Evolutionary conservation across 768 basidiomycete species (phyloP).

Genomic region (Amanita molliuscula): DNA sequence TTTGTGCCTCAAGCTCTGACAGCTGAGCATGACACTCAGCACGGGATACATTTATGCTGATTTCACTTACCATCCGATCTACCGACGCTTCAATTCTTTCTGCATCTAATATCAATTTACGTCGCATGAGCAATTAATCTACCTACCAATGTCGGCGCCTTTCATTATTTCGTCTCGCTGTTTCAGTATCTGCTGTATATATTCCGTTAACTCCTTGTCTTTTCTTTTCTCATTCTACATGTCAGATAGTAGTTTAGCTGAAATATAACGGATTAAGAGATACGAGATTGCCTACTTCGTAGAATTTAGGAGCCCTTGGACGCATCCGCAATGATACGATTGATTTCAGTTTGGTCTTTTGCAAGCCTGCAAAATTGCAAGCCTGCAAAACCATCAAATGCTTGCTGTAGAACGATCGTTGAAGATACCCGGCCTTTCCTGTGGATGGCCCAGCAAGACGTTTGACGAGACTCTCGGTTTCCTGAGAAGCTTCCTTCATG

Average conservation of each 20-base stretch:
- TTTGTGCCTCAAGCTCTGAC: constrained; percentile 55
- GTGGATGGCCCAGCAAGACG: constrained; percentile 85
- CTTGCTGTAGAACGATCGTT: constrained; percentile 1
- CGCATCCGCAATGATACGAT: constrained; percentile 80
- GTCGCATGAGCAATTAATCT: constrained; percentile 2
- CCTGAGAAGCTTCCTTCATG: constrained; percentile 33
- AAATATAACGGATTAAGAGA: not conserved
- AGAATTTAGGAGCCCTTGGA: constrained; percentile 94
- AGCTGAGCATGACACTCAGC: constrained; percentile 30
- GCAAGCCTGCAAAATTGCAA: constrained; percentile 42
- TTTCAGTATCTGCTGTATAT: constrained; percentile 61
- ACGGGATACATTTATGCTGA: not conserved
- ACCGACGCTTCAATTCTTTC: constrained; percentile 53
- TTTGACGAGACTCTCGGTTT: constrained; percentile 59
- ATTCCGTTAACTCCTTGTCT: constrained; percentile 73
- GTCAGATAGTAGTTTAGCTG: not conserved
- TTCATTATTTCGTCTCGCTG: constrained; percentile 48
- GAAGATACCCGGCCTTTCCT: constrained; percentile 74
- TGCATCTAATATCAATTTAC: constrained; percentile 16
- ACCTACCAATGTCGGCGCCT: constrained; percentile 48
- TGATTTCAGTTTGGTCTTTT: constrained; percentile 76
- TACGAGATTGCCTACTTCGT: constrained; percentile 40
- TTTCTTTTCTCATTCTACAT: constrained; percentile 80
- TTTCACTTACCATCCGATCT: constrained; percentile 54
- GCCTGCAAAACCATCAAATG: not conserved